Percentiles rank a stretch among this genome's conserved stretches.
Evolutionary conservation across 2,329 filamentous ascomycete genomes (phyloP).

Genomic region (Cryphonectria japonica): DNA sequence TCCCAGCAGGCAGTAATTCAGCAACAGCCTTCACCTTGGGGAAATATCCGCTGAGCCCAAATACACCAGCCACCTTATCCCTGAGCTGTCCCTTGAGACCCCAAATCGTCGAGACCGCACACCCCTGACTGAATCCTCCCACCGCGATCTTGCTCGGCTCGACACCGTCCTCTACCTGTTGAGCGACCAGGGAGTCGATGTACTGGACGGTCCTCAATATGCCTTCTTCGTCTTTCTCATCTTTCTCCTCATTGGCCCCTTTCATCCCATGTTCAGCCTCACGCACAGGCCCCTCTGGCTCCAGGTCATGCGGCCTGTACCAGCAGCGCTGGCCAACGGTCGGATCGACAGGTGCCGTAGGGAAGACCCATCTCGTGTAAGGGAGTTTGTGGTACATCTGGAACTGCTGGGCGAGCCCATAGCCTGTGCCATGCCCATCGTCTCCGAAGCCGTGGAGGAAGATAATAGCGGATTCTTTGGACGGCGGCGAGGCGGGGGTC

Average conservation of each 20-base stretch:
- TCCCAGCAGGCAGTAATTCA: background rate
- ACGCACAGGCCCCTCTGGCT: constrained; percentile 7
- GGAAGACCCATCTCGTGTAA: constrained; percentile 19
- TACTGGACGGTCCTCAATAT: constrained; percentile 19
- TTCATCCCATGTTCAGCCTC: constrained; percentile 1
- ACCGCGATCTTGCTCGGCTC: constrained; percentile 23
- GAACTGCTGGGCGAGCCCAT: constrained; percentile 25
- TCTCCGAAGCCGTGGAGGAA: constrained; percentile 27
- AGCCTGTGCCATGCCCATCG: constrained; percentile 24
- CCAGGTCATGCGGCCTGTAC: constrained; percentile 23
- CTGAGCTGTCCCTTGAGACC: constrained; percentile 16
- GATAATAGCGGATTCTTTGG: constrained; percentile 17
- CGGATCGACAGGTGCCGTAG: constrained; percentile 15
- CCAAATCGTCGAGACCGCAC: constrained; percentile 25
- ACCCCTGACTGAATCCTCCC: constrained; percentile 23
- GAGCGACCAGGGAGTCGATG: constrained; percentile 18
- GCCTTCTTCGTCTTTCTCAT: constrained; percentile 22
- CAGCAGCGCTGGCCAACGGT: constrained; percentile 21
- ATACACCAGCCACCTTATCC: constrained; percentile 21
- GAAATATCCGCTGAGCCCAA: constrained; percentile 23
- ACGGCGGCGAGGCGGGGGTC: constrained; percentile 11
- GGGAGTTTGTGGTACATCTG: constrained; percentile 23
- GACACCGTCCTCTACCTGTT: constrained; percentile 10
- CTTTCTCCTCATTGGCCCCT: background rate
- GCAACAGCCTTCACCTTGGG: constrained; percentile 14